Evolutionary conservation across 2,329 filamentous ascomycete species (phyloP).

Genomic region (Penicillium sp.): DNA sequence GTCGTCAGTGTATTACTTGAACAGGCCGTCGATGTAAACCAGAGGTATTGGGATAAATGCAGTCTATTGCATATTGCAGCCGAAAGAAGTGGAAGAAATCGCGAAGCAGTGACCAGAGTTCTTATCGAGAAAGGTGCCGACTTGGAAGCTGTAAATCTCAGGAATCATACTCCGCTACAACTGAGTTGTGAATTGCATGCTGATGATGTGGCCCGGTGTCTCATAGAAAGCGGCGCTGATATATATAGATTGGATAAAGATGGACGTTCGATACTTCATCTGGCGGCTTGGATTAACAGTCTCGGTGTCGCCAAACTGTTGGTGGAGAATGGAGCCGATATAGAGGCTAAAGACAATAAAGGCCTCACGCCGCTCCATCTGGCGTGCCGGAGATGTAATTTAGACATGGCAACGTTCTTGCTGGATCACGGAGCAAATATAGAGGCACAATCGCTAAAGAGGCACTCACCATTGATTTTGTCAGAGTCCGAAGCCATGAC

Average conservation of each 20-base stretch:
- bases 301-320: background rate
- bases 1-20: background rate
- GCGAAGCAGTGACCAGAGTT: background rate
- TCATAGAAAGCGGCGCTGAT: slow-evolving; percentile 3
- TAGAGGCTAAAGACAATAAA: background rate
- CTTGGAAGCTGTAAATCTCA: background rate
- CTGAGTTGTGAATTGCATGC: background rate
- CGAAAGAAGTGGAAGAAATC: background rate
- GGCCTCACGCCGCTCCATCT: slow-evolving; percentile 8
- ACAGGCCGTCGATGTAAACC: background rate
- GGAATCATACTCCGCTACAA: background rate
- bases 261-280: slow-evolving; percentile 5
- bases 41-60: background rate
- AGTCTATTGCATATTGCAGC: slow-evolving; percentile 1
- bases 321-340: slow-evolving; percentile 5
- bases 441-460: slow-evolving; percentile 1
- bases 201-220: background rate
- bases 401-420: slow-evolving; percentile 4
- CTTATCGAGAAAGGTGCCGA: slow-evolving; percentile 4
- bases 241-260: background rate
- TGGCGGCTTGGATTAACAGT: background rate
- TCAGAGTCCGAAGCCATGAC: background rate
- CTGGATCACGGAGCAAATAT: slow-evolving; percentile 13
- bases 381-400: slow-evolving; percentile 6
- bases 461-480: slow-evolving; percentile 9